Percentiles rank a stretch among this genome's conserved stretches.
These are phyloP conservation scores for Gonapodya sp. DNA, from an alignment of 192 early-diverging fungal species.

Conservation along the genomic window DNA sequence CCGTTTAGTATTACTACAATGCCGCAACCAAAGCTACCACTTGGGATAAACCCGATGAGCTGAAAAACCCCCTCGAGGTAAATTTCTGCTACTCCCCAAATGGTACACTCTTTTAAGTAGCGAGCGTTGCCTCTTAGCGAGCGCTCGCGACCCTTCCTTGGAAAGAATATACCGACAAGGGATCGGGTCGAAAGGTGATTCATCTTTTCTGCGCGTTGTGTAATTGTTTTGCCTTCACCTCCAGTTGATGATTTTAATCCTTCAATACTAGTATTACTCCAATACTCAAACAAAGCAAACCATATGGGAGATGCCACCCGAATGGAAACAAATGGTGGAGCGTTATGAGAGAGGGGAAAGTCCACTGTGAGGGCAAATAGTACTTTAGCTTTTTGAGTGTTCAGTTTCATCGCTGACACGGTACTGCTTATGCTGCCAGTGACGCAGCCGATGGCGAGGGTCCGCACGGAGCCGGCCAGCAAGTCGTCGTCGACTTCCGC, in stretches of 20 bases:
- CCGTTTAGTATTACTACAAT: conserved; percentile 69
- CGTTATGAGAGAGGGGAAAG: background rate
- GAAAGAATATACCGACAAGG: conserved; percentile 76
- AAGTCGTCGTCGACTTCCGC: conserved; percentile 42
- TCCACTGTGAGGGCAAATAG: background rate
- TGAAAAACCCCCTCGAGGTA: conserved; percentile 66
- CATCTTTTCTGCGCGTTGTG: too few species aligned
- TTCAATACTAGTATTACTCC: conserved; percentile 69
- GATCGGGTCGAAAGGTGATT: conserved; percentile 32
- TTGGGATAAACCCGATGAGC: conserved; percentile 92
- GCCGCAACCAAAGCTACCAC: conserved; percentile 59
- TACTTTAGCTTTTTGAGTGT: background rate
- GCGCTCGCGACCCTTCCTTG: conserved; percentile 55
- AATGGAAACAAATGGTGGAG: conserved; percentile 40
- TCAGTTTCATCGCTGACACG: background rate
- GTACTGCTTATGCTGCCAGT: background rate
- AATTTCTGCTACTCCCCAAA: background rate
- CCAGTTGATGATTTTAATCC: background rate
- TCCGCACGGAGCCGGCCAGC: background rate
- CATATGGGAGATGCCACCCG: conserved; percentile 77
- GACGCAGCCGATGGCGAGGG: background rate
- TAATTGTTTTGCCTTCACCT: background rate
- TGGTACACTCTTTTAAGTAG: background rate
- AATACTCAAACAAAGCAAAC: conserved; percentile 67
- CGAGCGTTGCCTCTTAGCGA: conserved; percentile 20